phyloP scores from a whole-genome alignment of 140 eudicot genomes.

The Anethum foeniculum region DNA sequence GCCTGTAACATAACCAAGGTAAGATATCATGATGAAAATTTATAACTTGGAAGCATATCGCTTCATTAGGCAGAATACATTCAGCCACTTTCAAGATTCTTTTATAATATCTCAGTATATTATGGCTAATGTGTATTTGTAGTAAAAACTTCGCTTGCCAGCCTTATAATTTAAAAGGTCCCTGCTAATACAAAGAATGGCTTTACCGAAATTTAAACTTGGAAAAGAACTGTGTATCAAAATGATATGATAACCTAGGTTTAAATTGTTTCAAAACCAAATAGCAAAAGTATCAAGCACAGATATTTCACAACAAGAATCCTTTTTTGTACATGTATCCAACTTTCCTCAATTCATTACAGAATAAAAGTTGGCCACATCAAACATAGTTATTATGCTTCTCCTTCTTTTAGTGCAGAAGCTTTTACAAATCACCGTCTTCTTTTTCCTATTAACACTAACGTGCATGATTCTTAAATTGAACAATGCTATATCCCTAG shows the following conservation, averaged over 20 bases:
- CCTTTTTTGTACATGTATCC: not conserved
- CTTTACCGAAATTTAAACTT: not conserved
- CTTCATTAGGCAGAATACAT: conserved; percentile 19
- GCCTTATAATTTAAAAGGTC: not conserved
- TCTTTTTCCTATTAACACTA: not conserved
- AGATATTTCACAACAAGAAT: not conserved
- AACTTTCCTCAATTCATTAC: not conserved
- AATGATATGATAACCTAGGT: not conserved
- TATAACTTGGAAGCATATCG: conserved; percentile 4
- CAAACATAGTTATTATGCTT: not conserved
- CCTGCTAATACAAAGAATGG: not conserved
- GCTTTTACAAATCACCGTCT: not conserved
- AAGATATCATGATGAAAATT: not conserved
- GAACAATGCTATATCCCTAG: not conserved
- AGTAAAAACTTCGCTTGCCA: not conserved
- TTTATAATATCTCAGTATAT: not conserved
- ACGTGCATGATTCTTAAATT: not conserved
- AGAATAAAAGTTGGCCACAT: not conserved
- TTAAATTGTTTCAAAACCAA: too few species aligned
- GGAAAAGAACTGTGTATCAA: not conserved
- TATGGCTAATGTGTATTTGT: not conserved
- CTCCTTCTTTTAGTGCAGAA: not conserved
- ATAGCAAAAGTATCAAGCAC: too few species aligned
- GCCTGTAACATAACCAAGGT: conserved; percentile 38
- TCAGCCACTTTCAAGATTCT: conserved; percentile 32